phyloP scores from a whole-genome alignment of 805 yeast genomes.

The Candida ipomoeae region DNA sequence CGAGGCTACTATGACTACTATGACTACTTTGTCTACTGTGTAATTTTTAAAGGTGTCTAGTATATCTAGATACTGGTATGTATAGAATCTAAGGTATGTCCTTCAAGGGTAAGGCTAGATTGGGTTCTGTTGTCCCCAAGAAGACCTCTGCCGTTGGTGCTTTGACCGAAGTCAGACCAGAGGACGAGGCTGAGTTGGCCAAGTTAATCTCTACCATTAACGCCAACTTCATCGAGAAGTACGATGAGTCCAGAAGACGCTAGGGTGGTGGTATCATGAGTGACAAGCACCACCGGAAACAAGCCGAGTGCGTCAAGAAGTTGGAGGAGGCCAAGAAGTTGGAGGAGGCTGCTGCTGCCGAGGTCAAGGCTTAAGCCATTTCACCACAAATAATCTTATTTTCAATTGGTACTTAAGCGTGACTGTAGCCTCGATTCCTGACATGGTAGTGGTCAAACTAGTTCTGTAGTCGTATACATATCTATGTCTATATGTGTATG shows the following conservation, averaged over 20 bases:
- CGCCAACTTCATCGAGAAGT: conserved; percentile 89
- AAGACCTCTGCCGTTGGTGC: conserved; percentile 98
- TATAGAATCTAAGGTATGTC: too few species aligned
- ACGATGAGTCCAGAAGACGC: conserved; percentile 95
- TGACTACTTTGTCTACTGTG: too few species aligned
- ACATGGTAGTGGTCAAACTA: too few species aligned
- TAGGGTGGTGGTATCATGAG: conserved; percentile 99
- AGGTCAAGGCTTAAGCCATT: conserved; percentile 4
- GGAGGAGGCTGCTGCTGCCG: conserved; percentile 24
- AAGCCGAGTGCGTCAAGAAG: conserved; percentile 69
- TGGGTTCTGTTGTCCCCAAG: conserved; percentile 95
- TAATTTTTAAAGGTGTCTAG: too few species aligned
- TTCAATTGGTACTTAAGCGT: not conserved
- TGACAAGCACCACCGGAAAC: conserved; percentile 84
- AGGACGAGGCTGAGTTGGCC: conserved; percentile 93
- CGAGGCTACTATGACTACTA: too few species aligned
- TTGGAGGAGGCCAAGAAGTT: too few species aligned
- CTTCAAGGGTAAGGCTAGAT: conserved; percentile 98
- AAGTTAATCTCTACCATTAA: conserved; percentile 88
- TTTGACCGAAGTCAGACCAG: conserved; percentile 88
- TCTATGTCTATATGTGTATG: too few species aligned
- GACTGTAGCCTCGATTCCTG: not conserved
- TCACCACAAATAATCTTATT: not conserved
- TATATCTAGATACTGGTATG: too few species aligned
- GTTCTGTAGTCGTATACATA: too few species aligned